Evolutionary conservation across 208 protist genomes (phyloP), one percentile per base, ranked within the genome.

Genomic region (Chromosphaera perkinsii): DNA sequence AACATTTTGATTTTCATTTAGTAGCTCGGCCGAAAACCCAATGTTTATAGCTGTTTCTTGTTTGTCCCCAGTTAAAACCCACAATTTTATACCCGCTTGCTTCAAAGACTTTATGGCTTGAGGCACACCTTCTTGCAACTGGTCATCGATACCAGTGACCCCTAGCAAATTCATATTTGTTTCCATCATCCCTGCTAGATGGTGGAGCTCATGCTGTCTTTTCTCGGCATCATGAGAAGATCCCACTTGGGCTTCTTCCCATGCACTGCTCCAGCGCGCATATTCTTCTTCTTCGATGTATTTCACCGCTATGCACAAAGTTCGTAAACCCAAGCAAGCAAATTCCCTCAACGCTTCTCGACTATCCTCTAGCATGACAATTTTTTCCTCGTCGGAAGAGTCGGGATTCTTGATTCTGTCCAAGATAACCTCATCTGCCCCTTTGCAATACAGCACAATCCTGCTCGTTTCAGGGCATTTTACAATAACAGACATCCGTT

Each of bases 21-120:
- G 45, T 17, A 79, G 33, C 20, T 79, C 37, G 1, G 79, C 85
- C 4, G 78, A 73, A 51, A 56, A 75, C 35, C 79, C 88, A 77
- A 92, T 91, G 59, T 91, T 91, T 39, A 90, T 86, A 0, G 80
- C 83, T 22, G 86, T 77, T 68, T 97, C 94, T 49, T 90, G 85
- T 81, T 97, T 98, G 80, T 98, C 93, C 45, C 94, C 94, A 9
- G 94, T 98, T 10, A 97, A 80, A 76, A 98, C 93, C 93, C 93
- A 97, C 12, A 96, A 61, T 1, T 92, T 79, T 31, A 97, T 90
- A 3, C 90, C 90, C 1, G 93, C 93, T 33, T 83, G 68, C 45
- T 40, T 2, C 54, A 47, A 4, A 24, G 35, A 35, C 17, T 32
- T 54, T 32, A 85, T 77, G 7, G 72, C 73, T 33, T 81, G 40